Percentiles rank a stretch among this genome's conserved stretches.
phyloP scores from a whole-genome alignment of 768 basidiomycete species.

The Lactifluus pinguis region DNA sequence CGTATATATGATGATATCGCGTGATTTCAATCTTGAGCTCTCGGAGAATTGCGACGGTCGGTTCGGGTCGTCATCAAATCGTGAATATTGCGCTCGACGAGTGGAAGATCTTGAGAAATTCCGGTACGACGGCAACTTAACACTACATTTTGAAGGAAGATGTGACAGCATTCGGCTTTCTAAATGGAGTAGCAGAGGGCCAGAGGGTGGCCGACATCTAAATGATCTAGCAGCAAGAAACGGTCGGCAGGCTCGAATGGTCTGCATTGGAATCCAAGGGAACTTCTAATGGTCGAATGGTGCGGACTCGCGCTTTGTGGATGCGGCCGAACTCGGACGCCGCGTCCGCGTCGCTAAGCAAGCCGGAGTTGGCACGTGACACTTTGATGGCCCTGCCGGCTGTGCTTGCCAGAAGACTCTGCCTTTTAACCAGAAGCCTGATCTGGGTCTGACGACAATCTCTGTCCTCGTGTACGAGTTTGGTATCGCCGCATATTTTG shows the following conservation, averaged over 20 bases:
- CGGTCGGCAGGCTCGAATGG: background rate
- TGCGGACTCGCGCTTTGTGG: too few species aligned
- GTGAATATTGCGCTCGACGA: conserved; percentile 11
- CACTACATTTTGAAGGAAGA: background rate
- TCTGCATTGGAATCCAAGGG: background rate
- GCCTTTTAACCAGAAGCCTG: too few species aligned
- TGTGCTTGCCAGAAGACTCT: too few species aligned
- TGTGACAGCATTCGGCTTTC: background rate
- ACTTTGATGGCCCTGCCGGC: too few species aligned
- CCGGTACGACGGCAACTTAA: background rate
- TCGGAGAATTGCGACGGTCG: background rate
- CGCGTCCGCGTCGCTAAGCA: too few species aligned
- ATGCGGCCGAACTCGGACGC: too few species aligned
- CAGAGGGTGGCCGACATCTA: background rate
- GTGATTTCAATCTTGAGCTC: background rate
- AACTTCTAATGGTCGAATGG: too few species aligned
- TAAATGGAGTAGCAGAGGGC: background rate
- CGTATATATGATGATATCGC: conserved; percentile 18
- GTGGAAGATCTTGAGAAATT: background rate
- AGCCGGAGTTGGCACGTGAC: too few species aligned
- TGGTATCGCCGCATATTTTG: too few species aligned
- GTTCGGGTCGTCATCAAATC: conserved; percentile 10
- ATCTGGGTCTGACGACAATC: too few species aligned
- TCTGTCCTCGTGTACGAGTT: too few species aligned
- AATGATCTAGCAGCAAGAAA: background rate